phyloP scores from a whole-genome alignment of 2,329 filamentous ascomycete genomes.

The Coleophoma crateriformis region DNA sequence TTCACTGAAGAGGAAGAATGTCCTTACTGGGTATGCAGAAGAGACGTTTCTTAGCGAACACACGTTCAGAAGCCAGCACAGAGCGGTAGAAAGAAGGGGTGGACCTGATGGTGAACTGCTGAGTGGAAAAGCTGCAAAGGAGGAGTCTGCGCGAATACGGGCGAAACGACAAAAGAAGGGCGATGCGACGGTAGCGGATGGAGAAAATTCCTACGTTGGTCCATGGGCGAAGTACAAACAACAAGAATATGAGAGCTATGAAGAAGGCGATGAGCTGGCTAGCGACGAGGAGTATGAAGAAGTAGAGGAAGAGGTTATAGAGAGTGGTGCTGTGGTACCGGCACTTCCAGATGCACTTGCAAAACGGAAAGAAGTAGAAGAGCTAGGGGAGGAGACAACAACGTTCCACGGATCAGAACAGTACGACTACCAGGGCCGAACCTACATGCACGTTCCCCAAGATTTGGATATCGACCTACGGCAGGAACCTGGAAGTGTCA shows the following conservation, averaged over 20 bases:
- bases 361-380: constrained; percentile 51
- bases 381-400: constrained; percentile 68
- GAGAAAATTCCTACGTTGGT: constrained; percentile 82
- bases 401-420: constrained; percentile 79
- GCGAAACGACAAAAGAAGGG: constrained; percentile 82
- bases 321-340: constrained; percentile 55
- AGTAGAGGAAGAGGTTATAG: constrained; percentile 63
- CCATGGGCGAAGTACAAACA: constrained; percentile 86
- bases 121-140: constrained; percentile 56
- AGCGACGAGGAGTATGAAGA: constrained; percentile 76
- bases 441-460: constrained; percentile 96
- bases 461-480: constrained; percentile 81
- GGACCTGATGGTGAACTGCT: constrained; percentile 52
- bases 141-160: constrained; percentile 60
- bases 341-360: constrained; percentile 49
- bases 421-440: constrained; percentile 90
- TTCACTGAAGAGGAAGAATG: constrained; percentile 69
- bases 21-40: constrained; percentile 79
- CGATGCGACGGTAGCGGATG: constrained; percentile 76
- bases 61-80: constrained; percentile 82
- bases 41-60: constrained; percentile 88
- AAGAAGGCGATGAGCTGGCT: constrained; percentile 66
- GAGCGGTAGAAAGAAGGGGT: constrained; percentile 68
- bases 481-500: constrained; percentile 73
- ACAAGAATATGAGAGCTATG: constrained; percentile 68